These are phyloP conservation scores for Alternaria metachromatica DNA, from an alignment of 2,329 filamentous ascomycete genomes.

Conservation along the genomic window DNA sequence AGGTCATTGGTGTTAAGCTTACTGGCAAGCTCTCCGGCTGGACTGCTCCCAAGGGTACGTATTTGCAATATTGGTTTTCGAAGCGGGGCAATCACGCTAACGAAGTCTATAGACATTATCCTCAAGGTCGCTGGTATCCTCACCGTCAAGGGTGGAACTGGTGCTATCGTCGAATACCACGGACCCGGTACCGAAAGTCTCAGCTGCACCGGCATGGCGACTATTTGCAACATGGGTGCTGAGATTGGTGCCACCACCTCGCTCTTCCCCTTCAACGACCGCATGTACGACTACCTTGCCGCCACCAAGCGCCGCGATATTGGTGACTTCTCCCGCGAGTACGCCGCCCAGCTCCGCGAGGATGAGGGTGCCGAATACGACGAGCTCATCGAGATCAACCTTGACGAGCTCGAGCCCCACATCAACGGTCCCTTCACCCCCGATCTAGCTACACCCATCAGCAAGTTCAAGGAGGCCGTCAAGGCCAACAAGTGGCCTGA, in stretches of 20 bases:
- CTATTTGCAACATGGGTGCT: constrained; percentile 64
- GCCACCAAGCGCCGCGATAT: constrained; percentile 91
- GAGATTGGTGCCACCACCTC: constrained; percentile 85
- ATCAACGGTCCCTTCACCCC: constrained; percentile 99
- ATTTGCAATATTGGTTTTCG: constrained; percentile 5
- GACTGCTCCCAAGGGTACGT: constrained; percentile 87
- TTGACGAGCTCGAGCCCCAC: constrained; percentile 92
- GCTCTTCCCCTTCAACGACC: constrained; percentile 96
- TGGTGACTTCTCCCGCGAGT: constrained; percentile 84
- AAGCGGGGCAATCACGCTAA: constrained; percentile 18
- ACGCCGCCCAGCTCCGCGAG: constrained; percentile 83
- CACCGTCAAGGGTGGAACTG: constrained; percentile 97
- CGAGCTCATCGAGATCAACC: constrained; percentile 93
- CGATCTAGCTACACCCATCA: constrained; percentile 96
- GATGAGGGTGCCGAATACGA: constrained; percentile 96
- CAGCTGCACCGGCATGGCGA: constrained; percentile 86
- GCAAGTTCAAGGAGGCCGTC: constrained; percentile 93
- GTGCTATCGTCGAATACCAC: constrained; percentile 82
- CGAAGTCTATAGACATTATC: constrained; percentile 76
- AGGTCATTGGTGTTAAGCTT: constrained; percentile 94
- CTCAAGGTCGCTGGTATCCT: constrained; percentile 96
- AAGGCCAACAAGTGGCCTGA: constrained; percentile 96
- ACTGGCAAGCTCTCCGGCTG: constrained; percentile 89
- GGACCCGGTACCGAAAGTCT: constrained; percentile 76
- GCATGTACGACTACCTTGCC: constrained; percentile 93